Percentiles rank a stretch among this genome's conserved stretches.
These are phyloP conservation scores for Wallacemonas sp. DNA, from an alignment of 208 protist genomes.

Conservation along the genomic window DNA sequence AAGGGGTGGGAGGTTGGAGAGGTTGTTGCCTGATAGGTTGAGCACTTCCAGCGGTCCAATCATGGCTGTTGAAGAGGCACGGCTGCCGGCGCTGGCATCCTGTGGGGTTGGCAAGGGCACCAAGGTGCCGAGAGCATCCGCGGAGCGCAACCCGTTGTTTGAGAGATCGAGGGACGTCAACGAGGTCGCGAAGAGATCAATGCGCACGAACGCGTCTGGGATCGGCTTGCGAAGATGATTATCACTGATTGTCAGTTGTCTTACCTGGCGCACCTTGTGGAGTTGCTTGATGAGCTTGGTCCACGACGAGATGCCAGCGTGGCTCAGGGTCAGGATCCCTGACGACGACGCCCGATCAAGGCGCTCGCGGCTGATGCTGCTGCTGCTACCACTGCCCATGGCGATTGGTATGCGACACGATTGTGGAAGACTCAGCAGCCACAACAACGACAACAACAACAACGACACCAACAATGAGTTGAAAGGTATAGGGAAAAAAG, in stretches of 20 bases:
- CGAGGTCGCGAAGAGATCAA: slow-evolving; percentile 27
- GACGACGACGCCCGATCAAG: slow-evolving; percentile 29
- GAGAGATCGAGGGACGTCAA: slow-evolving; percentile 39
- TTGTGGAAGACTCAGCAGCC: no score
- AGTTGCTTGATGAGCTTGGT: slow-evolving; percentile 16
- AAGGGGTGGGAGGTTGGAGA: slow-evolving; percentile 29
- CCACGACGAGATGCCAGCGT: slow-evolving; percentile 28
- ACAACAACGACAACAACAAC: no score
- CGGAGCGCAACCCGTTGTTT: slow-evolving; percentile 35
- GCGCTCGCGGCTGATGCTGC: slow-evolving; percentile 25
- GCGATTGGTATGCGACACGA: background rate
- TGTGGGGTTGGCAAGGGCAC: background rate
- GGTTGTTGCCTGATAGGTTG: slow-evolving; percentile 35
- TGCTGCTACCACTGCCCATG: slow-evolving; percentile 23
- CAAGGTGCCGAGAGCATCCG: slow-evolving; percentile 28
- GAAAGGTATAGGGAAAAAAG: no score
- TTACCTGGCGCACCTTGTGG: slow-evolving; percentile 11
- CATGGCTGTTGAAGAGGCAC: no score
- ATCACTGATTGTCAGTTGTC: slow-evolving; percentile 27
- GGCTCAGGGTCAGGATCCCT: slow-evolving; percentile 33
- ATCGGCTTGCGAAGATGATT: slow-evolving; percentile 31
- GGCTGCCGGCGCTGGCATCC: background rate
- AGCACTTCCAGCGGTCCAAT: slow-evolving; percentile 32
- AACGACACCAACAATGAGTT: no score
- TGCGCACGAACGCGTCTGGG: slow-evolving; percentile 18